Conservation (phyloP, 352 stramenopile genomes). For the Pythium utonaiense region DNA sequence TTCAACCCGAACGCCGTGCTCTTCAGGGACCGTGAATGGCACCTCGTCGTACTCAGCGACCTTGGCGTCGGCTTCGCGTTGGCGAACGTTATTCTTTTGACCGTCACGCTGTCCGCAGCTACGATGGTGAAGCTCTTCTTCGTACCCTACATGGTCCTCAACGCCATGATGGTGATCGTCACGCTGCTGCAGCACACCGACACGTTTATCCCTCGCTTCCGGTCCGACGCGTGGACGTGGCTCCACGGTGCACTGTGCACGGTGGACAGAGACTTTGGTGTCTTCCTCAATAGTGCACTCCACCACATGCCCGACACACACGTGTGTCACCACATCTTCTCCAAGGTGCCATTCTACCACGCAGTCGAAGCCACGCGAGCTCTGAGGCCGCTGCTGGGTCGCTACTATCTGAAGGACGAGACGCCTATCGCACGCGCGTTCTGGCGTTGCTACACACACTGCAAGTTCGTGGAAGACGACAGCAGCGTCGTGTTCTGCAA, state of each 20-base stretch:
- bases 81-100: conserved; percentile 44
- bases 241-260: conserved; percentile 95
- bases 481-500: conserved; percentile 92
- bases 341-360: conserved; percentile 99
- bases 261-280: conserved; percentile 96
- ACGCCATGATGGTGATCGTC: conserved; percentile 96
- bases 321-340: conserved; percentile 98
- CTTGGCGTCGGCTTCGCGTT: conserved; percentile 82
- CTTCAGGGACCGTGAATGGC: conserved; percentile 90
- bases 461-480: conserved; percentile 93
- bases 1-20: conserved; percentile 95
- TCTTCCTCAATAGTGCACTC: conserved; percentile 95
- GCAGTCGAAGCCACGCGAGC: conserved; percentile 92
- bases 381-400: conserved; percentile 91
- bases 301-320: conserved; percentile 98
- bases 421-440: conserved; percentile 87
- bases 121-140: conserved; percentile 94
- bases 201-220: conserved; percentile 96
- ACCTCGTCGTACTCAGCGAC: conserved; percentile 93
- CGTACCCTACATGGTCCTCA: conserved; percentile 94
- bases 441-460: conserved; percentile 91
- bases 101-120: conserved; percentile 63
- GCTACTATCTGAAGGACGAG: conserved; percentile 95
- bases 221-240: conserved; percentile 94
- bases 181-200: conserved; percentile 98